Evolutionary conservation across 169 alveolate species (phyloP).

Genomic region (Cryptosporidium xiaoi): DNA sequence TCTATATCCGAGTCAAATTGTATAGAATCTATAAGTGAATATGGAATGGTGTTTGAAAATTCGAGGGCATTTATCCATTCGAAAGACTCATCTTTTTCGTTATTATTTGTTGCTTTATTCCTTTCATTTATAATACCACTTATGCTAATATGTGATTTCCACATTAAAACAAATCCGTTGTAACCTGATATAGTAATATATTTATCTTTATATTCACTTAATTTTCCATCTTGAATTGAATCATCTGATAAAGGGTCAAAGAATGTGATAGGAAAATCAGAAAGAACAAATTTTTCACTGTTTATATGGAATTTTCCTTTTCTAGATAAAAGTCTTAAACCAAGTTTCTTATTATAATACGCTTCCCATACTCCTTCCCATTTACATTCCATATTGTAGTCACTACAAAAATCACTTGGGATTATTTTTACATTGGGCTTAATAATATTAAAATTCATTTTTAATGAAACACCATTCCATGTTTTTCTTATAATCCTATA

Average conservation of each 20-base stretch:
- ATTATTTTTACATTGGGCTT: slow-evolving; percentile 30
- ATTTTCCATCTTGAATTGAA: not conserved
- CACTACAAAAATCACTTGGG: slow-evolving; percentile 26
- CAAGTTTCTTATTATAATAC: not conserved
- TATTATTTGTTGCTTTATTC: not conserved
- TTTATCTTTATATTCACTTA: not conserved
- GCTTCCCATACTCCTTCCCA: slow-evolving; percentile 73
- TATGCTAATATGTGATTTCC: slow-evolving; percentile 19
- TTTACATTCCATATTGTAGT: not conserved
- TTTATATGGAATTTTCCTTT: slow-evolving; percentile 7
- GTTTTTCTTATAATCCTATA: slow-evolving; percentile 27
- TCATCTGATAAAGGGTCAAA: not conserved
- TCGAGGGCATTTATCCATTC: slow-evolving; percentile 62
- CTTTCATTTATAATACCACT: not conserved
- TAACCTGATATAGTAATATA: slow-evolving; percentile 32
- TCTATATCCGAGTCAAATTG: slow-evolving; percentile 12
- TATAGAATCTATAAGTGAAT: slow-evolving; percentile 43
- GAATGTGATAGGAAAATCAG: slow-evolving; percentile 29
- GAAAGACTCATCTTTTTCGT: not conserved
- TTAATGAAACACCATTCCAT: slow-evolving; percentile 68
- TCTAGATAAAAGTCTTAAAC: slow-evolving; percentile 3
- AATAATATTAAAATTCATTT: slow-evolving; percentile 16
- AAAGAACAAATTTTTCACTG: slow-evolving; percentile 39
- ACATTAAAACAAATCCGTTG: not conserved
- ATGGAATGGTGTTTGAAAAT: slow-evolving; percentile 29